Base-by-base conservation (phyloP, 257 asterid species). In the Fraxinus anomala region DNA sequence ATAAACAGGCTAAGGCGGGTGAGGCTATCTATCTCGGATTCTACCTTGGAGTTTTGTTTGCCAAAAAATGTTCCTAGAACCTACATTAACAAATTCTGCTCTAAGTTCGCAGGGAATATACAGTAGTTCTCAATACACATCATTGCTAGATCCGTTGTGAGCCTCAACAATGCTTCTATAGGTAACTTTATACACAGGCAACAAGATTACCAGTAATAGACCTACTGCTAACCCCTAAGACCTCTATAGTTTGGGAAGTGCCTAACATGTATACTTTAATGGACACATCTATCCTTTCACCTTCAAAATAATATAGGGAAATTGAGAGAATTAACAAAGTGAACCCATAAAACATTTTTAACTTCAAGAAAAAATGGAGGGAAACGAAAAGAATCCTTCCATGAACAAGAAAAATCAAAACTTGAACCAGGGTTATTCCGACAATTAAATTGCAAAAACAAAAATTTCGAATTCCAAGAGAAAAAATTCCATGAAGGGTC, bases 401-500 rank as follows among this genome's bases (percentile, higher is more conserved):
- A 78, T 47, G 16, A 47, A 68, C 13, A 36, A 26, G 34, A 2
- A 56, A 59, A 34, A 61, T 61, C 5, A 23, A 19, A 73, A 54
- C 37, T n/a, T 17, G 70, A 49, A 42, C 67, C 61, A 66, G 30
- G 28, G 67, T n/a, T n/a, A 19, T 56, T 56, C 12, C 30, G 12
- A 56, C 7, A 56, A 56, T 56, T 56, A 6, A 56, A 10, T 5
- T 21, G 5, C 33, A 21, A 61, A 61, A 61, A 9, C 68, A 61
- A 61, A 61, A 61, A 21, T 44, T 23, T 23, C 28, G 16, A 65
- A 16, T 37, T 30, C 26, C 33, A 16, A 75, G 21, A 49, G 31
- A 39, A 71, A 76, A 70, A 12, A 42, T 44, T 76, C 59, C 78
- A 34, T 61, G 72, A 61, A 21, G 72, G 61, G 36, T 24, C 59